Base-by-base conservation (phyloP, 2,329 filamentous ascomycete species). In the Xylogone sp. region DNA sequence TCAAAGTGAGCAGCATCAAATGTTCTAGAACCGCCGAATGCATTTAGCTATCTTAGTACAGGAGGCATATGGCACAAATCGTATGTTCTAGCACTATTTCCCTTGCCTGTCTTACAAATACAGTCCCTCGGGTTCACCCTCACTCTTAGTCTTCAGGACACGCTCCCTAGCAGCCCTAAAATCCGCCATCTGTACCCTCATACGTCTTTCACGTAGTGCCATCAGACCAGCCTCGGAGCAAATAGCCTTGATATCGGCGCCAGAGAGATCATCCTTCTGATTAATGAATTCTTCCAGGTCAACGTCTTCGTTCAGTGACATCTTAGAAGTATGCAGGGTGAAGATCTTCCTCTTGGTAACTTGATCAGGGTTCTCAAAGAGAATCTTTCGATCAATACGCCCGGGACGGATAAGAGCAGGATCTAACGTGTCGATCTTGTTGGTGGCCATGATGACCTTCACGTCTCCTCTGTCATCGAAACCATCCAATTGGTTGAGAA, bases 381-480 rank as follows among this genome's bases (percentile, higher is more conserved):
- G 73, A 57, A 99, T 99, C 82, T 99, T 99, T 63, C 94, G 87
- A 72, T 99, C 94, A 70, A 99, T 99, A 80, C 94, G 92, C 58
- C 94, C 94, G 43, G 94, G 94, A 60, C 94, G 87, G 67, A 99
- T 99, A 61, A 99, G 79, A 18, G 94, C 94, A 50, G 94, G 94
- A 67, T 99, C 95, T 22, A 99, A 80, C 3, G 90, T 96, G 62
- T 99, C 95, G 61, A 99, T 99, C 83, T 99, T 99, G 84, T 99
- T 99, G 60, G 94, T 99, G 12, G 94, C 95, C 92, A 99, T 97
- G 71, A 99, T 93, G 56, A 99, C 94, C 78, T 99, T 99, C 72
- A 99, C 93, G 68, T 99, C 94, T 62, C 94, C 95, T 55, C 94
- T 89, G 71, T 99, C 95, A 68, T 99, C 94, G 74, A 99, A 99